Evolutionary conservation across 257 asterid genomes (phyloP).

Genomic region (Solanum chmielewskii): DNA sequence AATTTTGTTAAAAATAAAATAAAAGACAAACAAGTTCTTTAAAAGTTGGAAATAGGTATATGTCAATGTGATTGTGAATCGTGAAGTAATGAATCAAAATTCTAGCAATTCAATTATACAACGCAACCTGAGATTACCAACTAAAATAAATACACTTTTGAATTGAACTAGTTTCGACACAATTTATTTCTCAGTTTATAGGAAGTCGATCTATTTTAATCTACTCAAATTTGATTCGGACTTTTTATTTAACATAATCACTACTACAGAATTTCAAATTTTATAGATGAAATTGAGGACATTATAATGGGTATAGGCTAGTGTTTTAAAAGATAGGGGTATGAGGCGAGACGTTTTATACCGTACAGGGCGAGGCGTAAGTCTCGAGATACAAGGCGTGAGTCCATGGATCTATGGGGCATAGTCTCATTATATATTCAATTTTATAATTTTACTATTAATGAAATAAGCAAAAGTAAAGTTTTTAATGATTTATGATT

Average conservation of each 20-base stretch:
- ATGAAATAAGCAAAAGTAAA: no score
- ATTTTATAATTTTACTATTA: no score
- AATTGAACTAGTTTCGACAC: background rate
- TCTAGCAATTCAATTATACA: no score
- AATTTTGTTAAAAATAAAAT: background rate
- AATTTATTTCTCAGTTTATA: background rate
- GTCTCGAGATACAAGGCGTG: no score
- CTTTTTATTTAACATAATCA: background rate
- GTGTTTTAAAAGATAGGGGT: background rate
- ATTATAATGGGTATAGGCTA: background rate
- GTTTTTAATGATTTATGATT: no score
- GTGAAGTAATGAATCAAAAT: background rate
- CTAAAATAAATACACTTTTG: background rate
- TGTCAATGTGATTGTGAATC: background rate
- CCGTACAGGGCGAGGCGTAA: no score
- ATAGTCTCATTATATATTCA: no score
- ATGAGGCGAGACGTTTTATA: no score
- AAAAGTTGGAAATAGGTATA: background rate
- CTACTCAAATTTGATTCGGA: background rate
- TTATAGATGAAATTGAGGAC: background rate
- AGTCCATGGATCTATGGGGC: no score
- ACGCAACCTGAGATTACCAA: no score
- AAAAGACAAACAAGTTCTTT: background rate
- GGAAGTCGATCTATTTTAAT: background rate
- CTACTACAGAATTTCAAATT: background rate